phyloP scores from a whole-genome alignment of 2,329 filamentous ascomycete species.

The Colletotrichum sublineola region DNA sequence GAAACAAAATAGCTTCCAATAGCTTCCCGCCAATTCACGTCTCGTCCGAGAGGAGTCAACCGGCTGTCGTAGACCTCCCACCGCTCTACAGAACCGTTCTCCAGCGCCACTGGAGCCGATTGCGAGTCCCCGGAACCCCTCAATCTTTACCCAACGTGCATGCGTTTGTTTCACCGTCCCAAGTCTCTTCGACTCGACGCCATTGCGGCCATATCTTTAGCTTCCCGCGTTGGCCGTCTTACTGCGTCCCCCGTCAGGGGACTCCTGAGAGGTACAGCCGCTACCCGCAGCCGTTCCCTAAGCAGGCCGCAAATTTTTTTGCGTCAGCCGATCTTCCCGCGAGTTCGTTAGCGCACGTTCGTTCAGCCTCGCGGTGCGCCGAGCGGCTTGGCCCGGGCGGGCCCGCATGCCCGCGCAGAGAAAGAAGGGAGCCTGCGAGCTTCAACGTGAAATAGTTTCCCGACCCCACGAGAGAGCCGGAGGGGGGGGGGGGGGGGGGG shows the following conservation, averaged over 20 bases:
- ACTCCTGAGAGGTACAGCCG: neutral
- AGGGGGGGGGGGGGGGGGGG: too few species aligned
- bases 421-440: slow-evolving; percentile 2
- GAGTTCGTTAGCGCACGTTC: neutral
- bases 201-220: slow-evolving; percentile 14
- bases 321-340: neutral
- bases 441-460: neutral
- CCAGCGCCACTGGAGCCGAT: neutral
- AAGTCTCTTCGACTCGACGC: slow-evolving; percentile 4
- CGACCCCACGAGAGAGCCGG: neutral
- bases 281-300: neutral
- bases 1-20: slow-evolving; percentile 1
- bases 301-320: neutral
- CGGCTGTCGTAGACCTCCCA: neutral
- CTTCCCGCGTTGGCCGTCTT: neutral
- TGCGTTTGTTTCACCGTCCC: neutral
- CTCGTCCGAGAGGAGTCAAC: neutral
- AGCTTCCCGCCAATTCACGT: neutral
- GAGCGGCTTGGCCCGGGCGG: neutral
- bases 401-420: neutral
- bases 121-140: neutral
- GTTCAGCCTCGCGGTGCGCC: neutral
- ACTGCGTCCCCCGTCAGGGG: neutral
- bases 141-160: neutral
- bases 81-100: neutral